A percentile compares a stretch with the other conserved stretches of the same genome.
Conservation (phyloP, 2,329 filamentous ascomycete genomes). For the Phialemoniopsis sp. region DNA sequence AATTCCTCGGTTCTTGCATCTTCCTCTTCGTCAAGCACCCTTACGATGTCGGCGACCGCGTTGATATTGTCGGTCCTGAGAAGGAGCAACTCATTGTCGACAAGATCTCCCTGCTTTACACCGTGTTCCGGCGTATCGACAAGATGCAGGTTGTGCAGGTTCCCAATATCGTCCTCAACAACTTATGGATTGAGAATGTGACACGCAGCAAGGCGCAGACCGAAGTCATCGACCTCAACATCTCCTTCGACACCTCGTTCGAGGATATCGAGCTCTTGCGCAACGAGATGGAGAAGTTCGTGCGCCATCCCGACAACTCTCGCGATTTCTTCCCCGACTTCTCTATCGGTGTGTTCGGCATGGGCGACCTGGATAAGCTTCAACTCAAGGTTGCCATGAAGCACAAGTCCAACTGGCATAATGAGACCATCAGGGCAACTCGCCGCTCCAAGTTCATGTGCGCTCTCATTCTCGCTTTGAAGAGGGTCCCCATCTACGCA, state of each 20-base stretch:
- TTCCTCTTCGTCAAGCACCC: constrained; percentile 99
- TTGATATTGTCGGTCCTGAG: constrained; percentile 64
- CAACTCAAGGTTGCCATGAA: constrained; percentile 78
- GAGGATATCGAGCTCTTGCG: constrained; percentile 86
- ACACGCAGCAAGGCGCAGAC: constrained; percentile 89
- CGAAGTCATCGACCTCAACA: constrained; percentile 74
- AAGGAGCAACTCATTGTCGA: constrained; percentile 74
- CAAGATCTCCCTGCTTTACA: constrained; percentile 90
- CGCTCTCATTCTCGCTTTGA: constrained; percentile 78
- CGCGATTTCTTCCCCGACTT: constrained; percentile 90
- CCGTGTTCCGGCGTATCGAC: constrained; percentile 80
- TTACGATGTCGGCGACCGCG: constrained; percentile 91
- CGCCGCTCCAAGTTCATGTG: constrained; percentile 97
- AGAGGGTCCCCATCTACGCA: constrained; percentile 79
- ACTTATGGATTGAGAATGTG: constrained; percentile 92
- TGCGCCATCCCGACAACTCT: constrained; percentile 76
- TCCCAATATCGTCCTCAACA: constrained; percentile 89
- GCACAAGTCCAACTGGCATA: constrained; percentile 91
- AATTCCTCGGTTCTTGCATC: constrained; percentile 96
- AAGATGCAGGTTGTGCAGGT: constrained; percentile 76
- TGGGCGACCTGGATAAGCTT: constrained; percentile 85
- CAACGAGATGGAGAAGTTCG: constrained; percentile 79
- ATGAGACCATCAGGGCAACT: constrained; percentile 75
- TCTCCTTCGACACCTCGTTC: constrained; percentile 82
- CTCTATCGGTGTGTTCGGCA: constrained; percentile 69